Percentiles rank a stretch among this genome's conserved stretches.
phyloP scores from a whole-genome alignment of 352 stramenopile genomes.

The Phytophthora pistaciae region DNA sequence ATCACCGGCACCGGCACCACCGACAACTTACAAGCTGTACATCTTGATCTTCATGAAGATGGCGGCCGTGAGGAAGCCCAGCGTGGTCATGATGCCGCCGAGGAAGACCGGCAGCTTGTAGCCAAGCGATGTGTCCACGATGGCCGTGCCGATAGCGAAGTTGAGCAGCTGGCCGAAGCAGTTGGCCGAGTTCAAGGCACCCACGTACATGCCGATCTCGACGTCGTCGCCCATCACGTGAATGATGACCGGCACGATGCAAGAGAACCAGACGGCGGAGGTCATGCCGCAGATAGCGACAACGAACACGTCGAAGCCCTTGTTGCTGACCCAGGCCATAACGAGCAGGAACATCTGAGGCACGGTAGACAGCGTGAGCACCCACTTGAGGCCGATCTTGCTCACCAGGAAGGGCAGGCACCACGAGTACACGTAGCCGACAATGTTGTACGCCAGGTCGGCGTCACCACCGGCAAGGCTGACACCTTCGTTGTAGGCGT shows the following conservation, averaged over 20 bases:
- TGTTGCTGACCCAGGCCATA: conserved; percentile 50
- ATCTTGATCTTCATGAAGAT: conserved; percentile 68
- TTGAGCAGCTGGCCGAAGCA: conserved; percentile 44
- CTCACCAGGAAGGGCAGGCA: conserved; percentile 43
- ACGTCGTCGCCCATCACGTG: conserved; percentile 31
- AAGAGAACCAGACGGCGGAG: conserved; percentile 43
- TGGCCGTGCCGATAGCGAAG: conserved; percentile 25
- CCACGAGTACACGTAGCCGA: conserved; percentile 51
- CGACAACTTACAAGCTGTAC: conserved; percentile 56
- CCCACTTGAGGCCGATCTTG: conserved; percentile 50
- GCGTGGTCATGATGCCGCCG: conserved; percentile 24
- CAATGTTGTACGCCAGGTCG: conserved; percentile 50
- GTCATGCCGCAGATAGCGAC: conserved; percentile 49
- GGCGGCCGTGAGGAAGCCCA: conserved; percentile 51
- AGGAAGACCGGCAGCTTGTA: conserved; percentile 47
- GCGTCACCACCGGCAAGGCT: conserved; percentile 42
- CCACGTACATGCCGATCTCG: conserved; percentile 45
- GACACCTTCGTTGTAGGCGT: conserved; percentile 54
- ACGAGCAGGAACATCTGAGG: conserved; percentile 54
- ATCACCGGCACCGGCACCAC: too few relatives aligned
- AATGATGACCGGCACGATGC: conserved; percentile 25
- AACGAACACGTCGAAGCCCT: conserved; percentile 43
- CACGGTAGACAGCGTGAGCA: conserved; percentile 31
- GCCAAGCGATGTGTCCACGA: conserved; percentile 42
- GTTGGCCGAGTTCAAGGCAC: conserved; percentile 65